A percentile compares a stretch with the other conserved stretches of the same genome.
Conservation (phyloP, 306 rosid genomes). For the Sesbania bispinosa region DNA sequence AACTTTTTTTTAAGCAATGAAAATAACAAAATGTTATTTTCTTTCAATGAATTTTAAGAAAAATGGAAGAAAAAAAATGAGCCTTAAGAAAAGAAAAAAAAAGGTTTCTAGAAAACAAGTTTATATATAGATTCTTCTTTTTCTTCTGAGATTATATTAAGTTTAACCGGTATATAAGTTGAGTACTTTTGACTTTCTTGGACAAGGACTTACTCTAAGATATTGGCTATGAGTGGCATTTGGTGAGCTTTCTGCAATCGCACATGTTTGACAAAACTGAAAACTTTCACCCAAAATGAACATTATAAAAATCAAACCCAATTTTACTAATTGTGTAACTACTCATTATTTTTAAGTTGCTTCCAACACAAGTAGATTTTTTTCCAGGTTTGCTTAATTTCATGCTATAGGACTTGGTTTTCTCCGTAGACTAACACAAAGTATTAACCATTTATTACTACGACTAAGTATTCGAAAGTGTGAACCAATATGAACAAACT, state of each 20-base stretch:
- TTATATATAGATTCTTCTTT: neutral
- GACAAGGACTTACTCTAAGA: neutral
- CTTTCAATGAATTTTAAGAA: too few species aligned
- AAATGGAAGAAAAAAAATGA: too few species aligned
- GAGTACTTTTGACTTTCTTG: conserved; percentile 28
- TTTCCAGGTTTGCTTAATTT: neutral
- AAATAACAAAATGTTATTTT: too few species aligned
- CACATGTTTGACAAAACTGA: conserved; percentile 13
- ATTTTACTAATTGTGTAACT: neutral
- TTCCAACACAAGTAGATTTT: neutral
- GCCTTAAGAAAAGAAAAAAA: too few species aligned
- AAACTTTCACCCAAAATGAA: neutral
- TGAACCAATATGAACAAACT: conserved; percentile 16
- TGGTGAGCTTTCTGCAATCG: conserved; percentile 2
- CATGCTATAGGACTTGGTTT: conserved; percentile 1
- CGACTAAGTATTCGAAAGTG: neutral
- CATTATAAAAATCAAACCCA: neutral
- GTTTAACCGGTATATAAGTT: neutral
- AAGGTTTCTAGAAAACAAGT: neutral
- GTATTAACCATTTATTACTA: neutral
- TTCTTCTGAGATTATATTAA: neutral
- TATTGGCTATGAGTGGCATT: conserved; percentile 24
- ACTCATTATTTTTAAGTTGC: neutral
- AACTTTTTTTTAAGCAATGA: too few species aligned
- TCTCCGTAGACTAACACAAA: neutral